phyloP scores from a whole-genome alignment of 768 basidiomycete genomes.

The Tylopilus rubrobrunneus region DNA sequence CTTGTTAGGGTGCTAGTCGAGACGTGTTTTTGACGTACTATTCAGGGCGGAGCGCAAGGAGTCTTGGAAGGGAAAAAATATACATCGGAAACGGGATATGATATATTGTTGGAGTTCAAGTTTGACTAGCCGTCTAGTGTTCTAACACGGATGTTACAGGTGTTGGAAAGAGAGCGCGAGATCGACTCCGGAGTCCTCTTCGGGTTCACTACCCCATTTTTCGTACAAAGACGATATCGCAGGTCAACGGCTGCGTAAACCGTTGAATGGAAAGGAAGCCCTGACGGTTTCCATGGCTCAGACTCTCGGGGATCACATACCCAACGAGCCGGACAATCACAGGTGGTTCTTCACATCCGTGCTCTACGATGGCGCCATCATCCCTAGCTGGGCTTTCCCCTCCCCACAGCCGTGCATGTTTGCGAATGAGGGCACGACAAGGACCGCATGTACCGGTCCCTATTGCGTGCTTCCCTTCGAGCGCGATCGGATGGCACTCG shows the following conservation, averaged over 20 bases:
- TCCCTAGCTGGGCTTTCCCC: neutral
- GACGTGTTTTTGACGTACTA: neutral
- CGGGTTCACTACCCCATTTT: neutral
- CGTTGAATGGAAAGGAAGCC: neutral
- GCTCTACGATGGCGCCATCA: neutral
- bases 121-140: neutral
- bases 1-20: neutral
- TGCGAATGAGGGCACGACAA: neutral
- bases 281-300: neutral
- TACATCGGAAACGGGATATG: slow-evolving; percentile 1
- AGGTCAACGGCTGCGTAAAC: slow-evolving; percentile 2
- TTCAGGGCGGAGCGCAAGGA: slow-evolving; percentile 3
- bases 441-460: neutral
- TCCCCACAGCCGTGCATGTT: neutral
- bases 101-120: slow-evolving; percentile 1
- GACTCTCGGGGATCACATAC: neutral
- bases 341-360: slow-evolving; percentile 1
- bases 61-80: slow-evolving; percentile 3
- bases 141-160: neutral
- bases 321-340: neutral
- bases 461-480: slow-evolving; percentile 4
- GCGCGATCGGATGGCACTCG: slow-evolving; percentile 1
- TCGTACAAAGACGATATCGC: slow-evolving; percentile 1
- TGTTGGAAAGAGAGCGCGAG: slow-evolving; percentile 4
- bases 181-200: neutral